A percentile compares a stretch with the other conserved stretches of the same genome.
Evolutionary conservation across 2,329 filamentous ascomycete genomes (phyloP).

Genomic region (Exophiala dermatitidis): DNA sequence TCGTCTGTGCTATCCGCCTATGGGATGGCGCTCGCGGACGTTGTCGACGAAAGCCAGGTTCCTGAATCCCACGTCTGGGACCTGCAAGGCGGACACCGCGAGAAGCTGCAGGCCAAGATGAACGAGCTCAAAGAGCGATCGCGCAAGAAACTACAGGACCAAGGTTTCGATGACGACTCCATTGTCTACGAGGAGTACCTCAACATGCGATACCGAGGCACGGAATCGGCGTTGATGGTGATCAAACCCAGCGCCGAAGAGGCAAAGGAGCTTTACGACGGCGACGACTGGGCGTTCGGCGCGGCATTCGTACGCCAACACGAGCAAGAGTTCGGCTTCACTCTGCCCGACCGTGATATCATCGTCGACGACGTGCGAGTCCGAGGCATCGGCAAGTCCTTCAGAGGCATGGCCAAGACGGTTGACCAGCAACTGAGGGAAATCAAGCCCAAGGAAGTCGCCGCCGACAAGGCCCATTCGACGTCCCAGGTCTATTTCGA

Average conservation of each 20-base stretch:
- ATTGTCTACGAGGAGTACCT: slow-evolving; percentile 87
- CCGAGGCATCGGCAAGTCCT: slow-evolving; percentile 82
- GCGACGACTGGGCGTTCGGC: slow-evolving; percentile 73
- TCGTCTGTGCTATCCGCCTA: slow-evolving; percentile 89
- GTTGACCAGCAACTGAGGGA: slow-evolving; percentile 75
- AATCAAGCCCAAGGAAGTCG: slow-evolving; percentile 53
- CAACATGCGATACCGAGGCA: slow-evolving; percentile 87
- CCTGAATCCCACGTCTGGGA: slow-evolving; percentile 54
- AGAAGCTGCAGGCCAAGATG: slow-evolving; percentile 66
- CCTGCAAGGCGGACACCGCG: slow-evolving; percentile 50
- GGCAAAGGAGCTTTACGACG: slow-evolving; percentile 50
- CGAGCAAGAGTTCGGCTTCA: slow-evolving; percentile 89
- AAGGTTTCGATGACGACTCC: slow-evolving; percentile 68
- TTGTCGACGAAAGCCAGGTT: slow-evolving; percentile 77
- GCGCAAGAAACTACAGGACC: slow-evolving; percentile 57
- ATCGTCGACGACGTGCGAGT: slow-evolving; percentile 86
- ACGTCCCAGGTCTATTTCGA: slow-evolving; percentile 73
- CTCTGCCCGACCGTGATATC: slow-evolving; percentile 73
- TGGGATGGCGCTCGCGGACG: slow-evolving; percentile 85
- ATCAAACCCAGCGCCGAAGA: slow-evolving; percentile 63
- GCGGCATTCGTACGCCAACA: slow-evolving; percentile 80
- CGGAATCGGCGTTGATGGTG: slow-evolving; percentile 86
- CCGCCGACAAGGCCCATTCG: slow-evolving; percentile 58
- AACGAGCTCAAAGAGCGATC: slow-evolving; percentile 72
- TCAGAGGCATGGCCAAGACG: slow-evolving; percentile 69